These are phyloP conservation scores for Rhododendron williamsianum DNA, from an alignment of 148 eudicot species.

Conservation along the genomic window DNA sequence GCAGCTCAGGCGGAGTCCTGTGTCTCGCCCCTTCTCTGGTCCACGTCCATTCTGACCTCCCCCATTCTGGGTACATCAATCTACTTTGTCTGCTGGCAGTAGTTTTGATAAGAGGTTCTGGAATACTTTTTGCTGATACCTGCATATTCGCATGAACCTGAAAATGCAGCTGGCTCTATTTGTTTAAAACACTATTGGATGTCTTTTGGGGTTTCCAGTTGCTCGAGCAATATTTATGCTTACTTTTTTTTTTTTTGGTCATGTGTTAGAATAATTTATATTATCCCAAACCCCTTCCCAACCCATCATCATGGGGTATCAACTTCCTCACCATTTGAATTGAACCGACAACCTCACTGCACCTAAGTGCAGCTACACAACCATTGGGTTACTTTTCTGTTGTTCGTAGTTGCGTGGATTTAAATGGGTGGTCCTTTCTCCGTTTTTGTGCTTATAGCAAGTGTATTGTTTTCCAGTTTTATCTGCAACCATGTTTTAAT, in stretches of 20 bases:
- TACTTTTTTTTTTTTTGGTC: no score
- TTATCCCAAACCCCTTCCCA: neutral
- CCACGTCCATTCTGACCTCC: neutral
- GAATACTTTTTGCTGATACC: neutral
- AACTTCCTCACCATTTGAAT: neutral
- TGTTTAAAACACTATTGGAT: neutral
- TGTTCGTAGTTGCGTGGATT: neutral
- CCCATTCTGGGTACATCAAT: neutral
- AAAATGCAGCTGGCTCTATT: neutral
- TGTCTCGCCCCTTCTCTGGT: neutral
- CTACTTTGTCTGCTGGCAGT: neutral
- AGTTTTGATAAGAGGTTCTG: neutral
- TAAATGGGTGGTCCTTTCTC: neutral
- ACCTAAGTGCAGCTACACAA: neutral
- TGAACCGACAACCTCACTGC: neutral
- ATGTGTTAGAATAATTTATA: neutral
- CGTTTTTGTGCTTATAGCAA: neutral
- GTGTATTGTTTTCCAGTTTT: conserved; percentile 2
- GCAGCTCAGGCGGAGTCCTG: neutral
- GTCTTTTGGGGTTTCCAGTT: neutral
- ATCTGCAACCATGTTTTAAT: neutral
- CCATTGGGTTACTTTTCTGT: neutral
- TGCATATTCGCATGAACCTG: neutral
- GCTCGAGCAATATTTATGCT: neutral
- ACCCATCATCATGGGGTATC: neutral